phyloP scores from a whole-genome alignment of 495 filamentous ascomycete genomes.

The Rhizodiscina lignyota region DNA sequence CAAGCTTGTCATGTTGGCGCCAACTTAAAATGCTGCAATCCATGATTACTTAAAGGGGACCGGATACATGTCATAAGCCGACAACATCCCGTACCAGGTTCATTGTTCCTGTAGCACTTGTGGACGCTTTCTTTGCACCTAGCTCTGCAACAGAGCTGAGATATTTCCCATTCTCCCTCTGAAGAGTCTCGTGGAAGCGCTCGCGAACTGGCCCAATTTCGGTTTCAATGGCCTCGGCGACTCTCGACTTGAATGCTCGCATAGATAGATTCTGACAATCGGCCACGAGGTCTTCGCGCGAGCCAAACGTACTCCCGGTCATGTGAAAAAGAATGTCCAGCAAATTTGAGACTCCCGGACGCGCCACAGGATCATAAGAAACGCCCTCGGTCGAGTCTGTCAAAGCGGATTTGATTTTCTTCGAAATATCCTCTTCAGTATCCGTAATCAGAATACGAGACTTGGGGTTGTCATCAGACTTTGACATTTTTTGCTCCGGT shows the following conservation, averaged over 20 bases:
- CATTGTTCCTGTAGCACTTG: no score
- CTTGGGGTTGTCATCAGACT: conserved; percentile 51
- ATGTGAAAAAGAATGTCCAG: conserved; percentile 64
- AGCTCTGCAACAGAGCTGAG: no score
- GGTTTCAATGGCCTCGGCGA: neutral
- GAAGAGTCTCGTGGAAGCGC: neutral
- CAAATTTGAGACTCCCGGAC: conserved; percentile 80
- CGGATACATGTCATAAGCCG: no score
- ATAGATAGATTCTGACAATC: neutral
- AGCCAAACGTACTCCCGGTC: no score
- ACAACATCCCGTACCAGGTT: no score
- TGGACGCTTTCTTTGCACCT: no score
- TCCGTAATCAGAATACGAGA: conserved; percentile 79
- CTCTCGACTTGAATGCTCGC: neutral
- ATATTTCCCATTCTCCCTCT: neutral
- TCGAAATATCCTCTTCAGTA: conserved; percentile 34
- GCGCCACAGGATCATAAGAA: conserved; percentile 47
- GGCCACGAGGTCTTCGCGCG: neutral
- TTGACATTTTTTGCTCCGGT: conserved; percentile 78
- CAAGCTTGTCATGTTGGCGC: no score
- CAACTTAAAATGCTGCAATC: no score
- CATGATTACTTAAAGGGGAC: no score
- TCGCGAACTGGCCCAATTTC: neutral
- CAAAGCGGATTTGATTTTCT: conserved; percentile 54
- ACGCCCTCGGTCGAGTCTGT: conserved; percentile 53